Percentiles rank a stretch among this genome's conserved stretches.
These are phyloP conservation scores for Gyromitra esculenta DNA, from an alignment of 2,329 filamentous ascomycete genomes.

Conservation along the genomic window DNA sequence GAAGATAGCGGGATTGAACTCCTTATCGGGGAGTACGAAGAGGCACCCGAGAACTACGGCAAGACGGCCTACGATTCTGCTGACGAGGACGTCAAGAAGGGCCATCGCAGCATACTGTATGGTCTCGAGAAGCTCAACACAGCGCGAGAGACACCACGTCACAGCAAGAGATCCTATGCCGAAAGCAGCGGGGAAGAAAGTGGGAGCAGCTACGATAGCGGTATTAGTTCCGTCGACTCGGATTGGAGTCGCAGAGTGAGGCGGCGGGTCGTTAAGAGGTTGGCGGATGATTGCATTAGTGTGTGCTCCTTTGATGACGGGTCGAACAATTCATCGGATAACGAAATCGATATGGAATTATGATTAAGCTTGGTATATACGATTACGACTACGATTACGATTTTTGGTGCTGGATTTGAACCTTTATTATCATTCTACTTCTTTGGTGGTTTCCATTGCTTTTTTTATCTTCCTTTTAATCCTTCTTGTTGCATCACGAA, in stretches of 20 bases:
- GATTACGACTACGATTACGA: background rate
- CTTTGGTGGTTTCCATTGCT: slow-evolving; percentile 1
- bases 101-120: slow-evolving; percentile 27
- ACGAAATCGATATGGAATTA: slow-evolving; percentile 50
- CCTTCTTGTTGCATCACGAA: slow-evolving; percentile 4
- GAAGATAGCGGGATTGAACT: slow-evolving; percentile 43
- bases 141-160: background rate
- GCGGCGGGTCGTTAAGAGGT: slow-evolving; percentile 15
- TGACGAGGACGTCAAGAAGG: slow-evolving; percentile 17
- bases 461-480: background rate
- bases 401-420: background rate
- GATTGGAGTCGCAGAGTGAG: slow-evolving; percentile 29
- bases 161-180: slow-evolving; percentile 32
- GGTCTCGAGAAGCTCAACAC: slow-evolving; percentile 35
- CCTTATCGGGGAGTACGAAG: slow-evolving; percentile 50
- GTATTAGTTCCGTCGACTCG: slow-evolving; percentile 25
- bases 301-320: slow-evolving; percentile 19
- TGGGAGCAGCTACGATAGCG: slow-evolving; percentile 36
- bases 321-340: slow-evolving; percentile 26
- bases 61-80: slow-evolving; percentile 37
- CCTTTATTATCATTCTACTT: background rate
- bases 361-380: slow-evolving; percentile 2
- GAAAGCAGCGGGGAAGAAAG: slow-evolving; percentile 33
- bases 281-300: slow-evolving; percentile 10
- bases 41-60: slow-evolving; percentile 46